These are phyloP conservation scores for Puccinia horiana DNA, from an alignment of 1,284 basidiomycete genomes.

Conservation along the genomic window DNA sequence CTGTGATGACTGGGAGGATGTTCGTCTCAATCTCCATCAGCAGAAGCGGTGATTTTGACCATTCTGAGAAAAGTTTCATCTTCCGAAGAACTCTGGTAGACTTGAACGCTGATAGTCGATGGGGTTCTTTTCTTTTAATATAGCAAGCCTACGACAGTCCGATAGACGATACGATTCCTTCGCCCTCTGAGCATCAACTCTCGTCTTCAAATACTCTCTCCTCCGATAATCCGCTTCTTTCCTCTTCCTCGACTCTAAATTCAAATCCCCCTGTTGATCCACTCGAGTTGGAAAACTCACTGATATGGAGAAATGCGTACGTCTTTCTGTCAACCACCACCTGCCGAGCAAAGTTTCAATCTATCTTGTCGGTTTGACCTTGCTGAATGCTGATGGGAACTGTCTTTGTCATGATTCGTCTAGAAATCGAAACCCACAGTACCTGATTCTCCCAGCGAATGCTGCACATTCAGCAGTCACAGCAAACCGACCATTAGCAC, in stretches of 20 bases:
- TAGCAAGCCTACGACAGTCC: conserved; percentile 27
- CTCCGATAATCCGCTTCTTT: neutral
- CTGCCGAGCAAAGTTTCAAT: neutral
- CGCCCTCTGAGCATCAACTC: neutral
- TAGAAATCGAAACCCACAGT: conserved; percentile 44
- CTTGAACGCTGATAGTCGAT: neutral
- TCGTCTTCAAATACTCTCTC: neutral
- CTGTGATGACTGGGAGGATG: conserved; percentile 47
- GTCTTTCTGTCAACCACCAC: neutral
- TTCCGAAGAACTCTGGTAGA: neutral
- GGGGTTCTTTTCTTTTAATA: neutral
- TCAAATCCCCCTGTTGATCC: neutral
- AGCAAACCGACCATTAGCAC: conserved; percentile 32
- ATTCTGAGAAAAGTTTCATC: neutral
- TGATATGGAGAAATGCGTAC: conserved; percentile 16
- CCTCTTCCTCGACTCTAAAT: neutral
- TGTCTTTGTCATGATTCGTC: neutral
- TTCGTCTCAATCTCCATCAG: conserved; percentile 12
- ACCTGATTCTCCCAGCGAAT: conserved; percentile 33
- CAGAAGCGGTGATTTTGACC: neutral
- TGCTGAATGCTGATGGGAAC: neutral
- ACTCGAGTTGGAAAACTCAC: conserved; percentile 7
- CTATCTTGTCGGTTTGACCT: neutral
- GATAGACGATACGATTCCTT: neutral
- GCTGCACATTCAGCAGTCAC: conserved; percentile 29